A percentile compares a stretch with the other conserved stretches of the same genome.
These are phyloP conservation scores for Diaporthe destruens DNA, from an alignment of 2,329 filamentous ascomycete species.

Conservation along the genomic window DNA sequence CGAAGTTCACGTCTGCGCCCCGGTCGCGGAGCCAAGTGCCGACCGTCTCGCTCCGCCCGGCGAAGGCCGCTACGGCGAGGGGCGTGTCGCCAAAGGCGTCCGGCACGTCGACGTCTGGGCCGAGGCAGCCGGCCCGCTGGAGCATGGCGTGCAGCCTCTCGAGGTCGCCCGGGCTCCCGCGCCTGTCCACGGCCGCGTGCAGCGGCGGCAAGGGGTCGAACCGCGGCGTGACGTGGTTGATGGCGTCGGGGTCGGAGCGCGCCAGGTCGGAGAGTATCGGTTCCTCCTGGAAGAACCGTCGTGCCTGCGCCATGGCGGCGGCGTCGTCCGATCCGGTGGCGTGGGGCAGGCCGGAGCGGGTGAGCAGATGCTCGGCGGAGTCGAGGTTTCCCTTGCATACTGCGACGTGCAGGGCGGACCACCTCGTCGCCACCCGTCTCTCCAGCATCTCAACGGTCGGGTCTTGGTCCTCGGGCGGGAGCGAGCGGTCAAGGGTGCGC, in stretches of 20 bases:
- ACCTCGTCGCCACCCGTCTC: neutral
- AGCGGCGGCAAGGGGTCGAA: neutral
- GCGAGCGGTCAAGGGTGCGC: neutral
- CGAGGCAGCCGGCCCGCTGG: neutral
- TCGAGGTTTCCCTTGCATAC: neutral
- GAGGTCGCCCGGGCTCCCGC: neutral
- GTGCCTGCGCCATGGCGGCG: neutral
- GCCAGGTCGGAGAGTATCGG: neutral
- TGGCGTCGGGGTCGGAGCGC: neutral
- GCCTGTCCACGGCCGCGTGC: neutral
- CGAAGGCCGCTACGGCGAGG: neutral
- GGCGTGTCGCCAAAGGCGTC: constrained; percentile 3
- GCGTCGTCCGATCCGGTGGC: neutral
- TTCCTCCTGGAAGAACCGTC: neutral
- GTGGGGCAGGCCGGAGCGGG: neutral
- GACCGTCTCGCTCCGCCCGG: neutral
- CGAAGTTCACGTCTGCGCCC: neutral
- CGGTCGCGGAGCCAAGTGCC: neutral
- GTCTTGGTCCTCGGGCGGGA: no score
- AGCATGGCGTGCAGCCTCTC: neutral
- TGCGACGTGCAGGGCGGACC: neutral
- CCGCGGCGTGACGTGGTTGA: neutral
- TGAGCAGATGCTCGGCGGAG: neutral
- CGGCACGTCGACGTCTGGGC: neutral
- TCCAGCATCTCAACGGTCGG: neutral